These are phyloP conservation scores for Leptographium galeiforme DNA, from an alignment of 2,329 filamentous ascomycete species.

Conservation along the genomic window DNA sequence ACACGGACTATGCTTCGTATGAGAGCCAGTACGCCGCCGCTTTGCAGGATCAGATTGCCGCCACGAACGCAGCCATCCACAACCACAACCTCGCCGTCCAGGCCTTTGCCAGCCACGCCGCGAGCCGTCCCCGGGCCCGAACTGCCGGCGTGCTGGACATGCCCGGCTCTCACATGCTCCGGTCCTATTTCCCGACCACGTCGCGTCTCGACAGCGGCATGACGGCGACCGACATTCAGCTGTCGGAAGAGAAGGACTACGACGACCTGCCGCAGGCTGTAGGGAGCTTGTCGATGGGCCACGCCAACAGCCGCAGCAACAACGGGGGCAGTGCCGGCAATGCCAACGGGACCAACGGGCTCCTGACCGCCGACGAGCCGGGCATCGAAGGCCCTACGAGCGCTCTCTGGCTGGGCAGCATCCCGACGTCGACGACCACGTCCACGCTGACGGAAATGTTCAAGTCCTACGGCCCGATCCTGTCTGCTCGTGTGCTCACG, in stretches of 20 bases:
- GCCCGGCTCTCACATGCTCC: constrained; percentile 50
- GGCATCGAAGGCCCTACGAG: constrained; percentile 81
- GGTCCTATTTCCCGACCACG: constrained; percentile 62
- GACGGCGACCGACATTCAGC: constrained; percentile 58
- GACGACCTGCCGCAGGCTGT: constrained; percentile 72
- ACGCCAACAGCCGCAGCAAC: constrained; percentile 53
- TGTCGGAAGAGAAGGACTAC: constrained; percentile 64
- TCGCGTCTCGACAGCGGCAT: constrained; percentile 63
- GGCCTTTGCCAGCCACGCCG: constrained; percentile 73
- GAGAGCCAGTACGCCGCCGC: constrained; percentile 47
- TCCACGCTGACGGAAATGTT: constrained; percentile 94
- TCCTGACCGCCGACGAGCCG: constrained; percentile 62
- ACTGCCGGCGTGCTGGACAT: constrained; percentile 87
- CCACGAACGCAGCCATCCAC: constrained; percentile 60
- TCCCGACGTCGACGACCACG: constrained; percentile 90
- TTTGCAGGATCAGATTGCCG: constrained; percentile 48
- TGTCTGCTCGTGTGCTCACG: constrained; percentile 84
- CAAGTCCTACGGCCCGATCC: constrained; percentile 78
- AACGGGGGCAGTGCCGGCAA: constrained; percentile 31
- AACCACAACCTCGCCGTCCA: constrained; percentile 90
- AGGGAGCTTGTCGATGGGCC: constrained; percentile 61
- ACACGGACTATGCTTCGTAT: constrained; percentile 32
- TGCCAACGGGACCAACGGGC: constrained; percentile 29
- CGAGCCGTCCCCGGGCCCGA: constrained; percentile 71
- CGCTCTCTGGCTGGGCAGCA: constrained; percentile 93